phyloP scores from a whole-genome alignment of 768 basidiomycete genomes.

The Suillus hirtellus region DNA sequence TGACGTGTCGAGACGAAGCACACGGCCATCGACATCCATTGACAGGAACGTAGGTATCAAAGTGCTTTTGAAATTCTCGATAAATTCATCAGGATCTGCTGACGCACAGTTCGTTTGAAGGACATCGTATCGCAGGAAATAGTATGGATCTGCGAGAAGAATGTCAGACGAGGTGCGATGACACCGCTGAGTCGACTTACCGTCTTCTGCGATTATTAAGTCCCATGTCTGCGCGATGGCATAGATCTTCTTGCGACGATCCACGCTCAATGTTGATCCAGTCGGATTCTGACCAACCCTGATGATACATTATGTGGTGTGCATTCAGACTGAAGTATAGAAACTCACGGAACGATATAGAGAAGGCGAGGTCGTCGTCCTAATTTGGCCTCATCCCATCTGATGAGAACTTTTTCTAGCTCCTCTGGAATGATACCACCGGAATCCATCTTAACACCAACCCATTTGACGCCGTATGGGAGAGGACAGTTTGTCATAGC shows the following conservation, averaged over 20 bases:
- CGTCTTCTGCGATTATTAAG: slow-evolving; percentile 44
- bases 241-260: slow-evolving; percentile 44
- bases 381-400: slow-evolving; percentile 36
- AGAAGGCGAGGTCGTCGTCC: slow-evolving; percentile 43
- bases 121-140: slow-evolving; percentile 38
- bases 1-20: slow-evolving; percentile 40
- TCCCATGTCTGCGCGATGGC: slow-evolving; percentile 41
- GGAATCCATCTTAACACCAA: slow-evolving; percentile 43
- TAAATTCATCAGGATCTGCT: slow-evolving; percentile 20
- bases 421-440: slow-evolving; percentile 44
- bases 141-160: slow-evolving; percentile 40
- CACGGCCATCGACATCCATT: slow-evolving; percentile 41
- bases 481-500: slow-evolving; percentile 39
- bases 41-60: slow-evolving; percentile 37
- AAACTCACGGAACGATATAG: slow-evolving; percentile 43
- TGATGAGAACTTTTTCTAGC: slow-evolving; percentile 36
- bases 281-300: slow-evolving; percentile 43
- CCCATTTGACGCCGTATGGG: slow-evolving; percentile 42
- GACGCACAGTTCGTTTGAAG: background rate
- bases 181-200: slow-evolving; percentile 13
- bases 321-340: background rate
- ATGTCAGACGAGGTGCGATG: slow-evolving; percentile 1
- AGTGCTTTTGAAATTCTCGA: slow-evolving; percentile 20
- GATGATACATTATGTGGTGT: no score
- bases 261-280: slow-evolving; percentile 38